phyloP scores from a whole-genome alignment of 2,329 filamentous ascomycete genomes.

The Colletotrichum tamarilloi region DNA sequence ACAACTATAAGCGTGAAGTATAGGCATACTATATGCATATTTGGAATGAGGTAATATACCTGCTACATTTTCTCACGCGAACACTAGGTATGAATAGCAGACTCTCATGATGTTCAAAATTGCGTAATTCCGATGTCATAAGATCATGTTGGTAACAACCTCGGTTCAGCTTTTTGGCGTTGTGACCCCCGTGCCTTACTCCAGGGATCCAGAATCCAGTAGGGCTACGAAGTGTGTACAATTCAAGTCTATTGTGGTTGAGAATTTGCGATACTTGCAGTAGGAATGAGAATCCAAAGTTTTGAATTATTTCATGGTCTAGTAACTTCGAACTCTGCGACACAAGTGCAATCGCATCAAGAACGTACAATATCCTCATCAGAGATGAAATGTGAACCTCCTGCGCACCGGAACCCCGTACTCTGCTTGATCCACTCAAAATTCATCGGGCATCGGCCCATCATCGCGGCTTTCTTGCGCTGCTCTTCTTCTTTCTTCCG shows the following conservation, averaged over 20 bases:
- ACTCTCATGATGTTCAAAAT: background rate
- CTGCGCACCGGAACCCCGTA: slow-evolving; percentile 71
- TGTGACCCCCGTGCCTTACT: too few relatives aligned
- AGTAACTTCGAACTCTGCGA: too few relatives aligned
- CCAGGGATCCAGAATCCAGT: too few relatives aligned
- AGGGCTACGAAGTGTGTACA: too few relatives aligned
- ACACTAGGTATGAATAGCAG: too few relatives aligned
- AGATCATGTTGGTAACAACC: background rate
- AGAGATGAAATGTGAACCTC: slow-evolving; percentile 66
- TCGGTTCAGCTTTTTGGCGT: too few relatives aligned
- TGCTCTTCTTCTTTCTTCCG: slow-evolving; percentile 51
- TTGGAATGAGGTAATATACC: background rate
- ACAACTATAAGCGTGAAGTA: background rate
- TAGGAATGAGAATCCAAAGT: too few relatives aligned
- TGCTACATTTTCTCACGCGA: background rate
- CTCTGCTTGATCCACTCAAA: slow-evolving; percentile 71
- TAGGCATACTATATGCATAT: background rate
- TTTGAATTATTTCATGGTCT: too few relatives aligned
- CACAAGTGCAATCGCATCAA: background rate
- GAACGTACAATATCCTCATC: slow-evolving; percentile 46
- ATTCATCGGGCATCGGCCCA: slow-evolving; percentile 68
- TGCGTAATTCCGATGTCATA: background rate
- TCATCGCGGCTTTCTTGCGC: slow-evolving; percentile 57
- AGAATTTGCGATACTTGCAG: too few relatives aligned
- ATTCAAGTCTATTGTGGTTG: too few relatives aligned